Evolutionary conservation across 139 green algal species (phyloP).

Genomic region (Monoraphidium neglectum): DNA sequence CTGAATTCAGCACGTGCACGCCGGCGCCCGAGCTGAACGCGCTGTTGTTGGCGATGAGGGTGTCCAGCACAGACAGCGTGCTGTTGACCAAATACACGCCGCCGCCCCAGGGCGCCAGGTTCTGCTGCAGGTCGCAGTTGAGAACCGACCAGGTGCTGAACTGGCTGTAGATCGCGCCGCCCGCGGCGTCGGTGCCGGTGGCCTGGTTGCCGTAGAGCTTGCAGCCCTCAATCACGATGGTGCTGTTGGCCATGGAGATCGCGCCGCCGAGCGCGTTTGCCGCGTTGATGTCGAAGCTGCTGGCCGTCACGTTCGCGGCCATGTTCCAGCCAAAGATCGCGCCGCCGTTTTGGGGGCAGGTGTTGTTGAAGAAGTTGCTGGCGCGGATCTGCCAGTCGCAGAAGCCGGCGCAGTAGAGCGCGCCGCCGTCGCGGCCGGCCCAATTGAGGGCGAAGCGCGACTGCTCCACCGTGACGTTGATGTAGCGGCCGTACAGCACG

Average conservation of each 20-base stretch:
- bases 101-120: conserved; percentile 25
- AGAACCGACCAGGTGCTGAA: conserved; percentile 1
- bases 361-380: conserved; percentile 12
- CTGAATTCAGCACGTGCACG: conserved; percentile 16
- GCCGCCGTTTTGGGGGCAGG: conserved; percentile 22
- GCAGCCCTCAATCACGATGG: conserved; percentile 1
- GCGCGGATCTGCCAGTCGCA: conserved; percentile 10
- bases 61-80: conserved; percentile 6
- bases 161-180: conserved; percentile 27
- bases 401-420: conserved; percentile 24
- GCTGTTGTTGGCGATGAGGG: conserved; percentile 21
- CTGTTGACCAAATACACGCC: conserved; percentile 27
- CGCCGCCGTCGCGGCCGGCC: conserved; percentile 18
- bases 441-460: conserved; percentile 15
- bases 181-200: conserved; percentile 18
- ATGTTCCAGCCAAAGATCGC: conserved; percentile 29
- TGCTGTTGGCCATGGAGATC: conserved; percentile 28
- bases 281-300: conserved; percentile 10
- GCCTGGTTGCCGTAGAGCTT: conserved; percentile 16
- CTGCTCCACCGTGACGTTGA: background rate
- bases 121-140: conserved; percentile 3
- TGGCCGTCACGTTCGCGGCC: background rate
- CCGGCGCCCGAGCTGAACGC: conserved; percentile 6
- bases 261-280: conserved; percentile 19
- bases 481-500: conserved; percentile 15